Base-by-base conservation (phyloP, 148 eudicot species). In the Camellia japonica region DNA sequence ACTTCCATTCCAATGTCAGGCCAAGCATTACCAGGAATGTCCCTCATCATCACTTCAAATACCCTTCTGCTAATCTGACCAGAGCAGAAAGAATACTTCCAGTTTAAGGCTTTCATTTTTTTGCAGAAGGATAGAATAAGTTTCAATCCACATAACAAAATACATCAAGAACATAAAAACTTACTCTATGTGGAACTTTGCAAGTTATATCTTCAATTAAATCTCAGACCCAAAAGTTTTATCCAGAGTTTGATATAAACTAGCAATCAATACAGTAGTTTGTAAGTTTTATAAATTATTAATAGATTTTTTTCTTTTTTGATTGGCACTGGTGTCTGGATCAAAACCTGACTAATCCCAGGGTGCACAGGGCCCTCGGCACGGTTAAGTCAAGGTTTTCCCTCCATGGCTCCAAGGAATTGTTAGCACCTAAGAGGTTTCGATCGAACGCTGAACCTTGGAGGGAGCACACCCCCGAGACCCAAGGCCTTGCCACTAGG, bases 21-120 rank as follows among this genome's bases (percentile, higher is more conserved):
- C 38, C 38, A 30, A 30, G 38, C 38, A 30, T 30, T 30, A 30
- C 38, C 38, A 30, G 38, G 38, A 30, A 30, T 30, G 38, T 83
- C 90, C 81, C 75, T 84, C 84, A 87, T 96, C 84, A 93, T 89
- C 86, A 87, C 71, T 77, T 93, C 98, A 85, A 96, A 93, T 49
- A 94, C 95, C 86, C 93, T 86, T 86, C 85, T 87, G 89, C 99
- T 96, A 75, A 96, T 96, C 99, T 96, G 88, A 30, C 69, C 75
- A 78, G 80, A 68, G 54, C 12, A 76, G 19, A 77, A 62, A 78
- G 14, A 68, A 13, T 19, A 18, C 20, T 30, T 30, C 38, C 38
- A 30, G 38, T 30, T 1, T 30, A 30, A 30, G 38, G 38, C 38
- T 30, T 30, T 30, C 38, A 30, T 30, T 30, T 30, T 30, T 30